Evolutionary conservation across 495 filamentous ascomycete species (phyloP).

Genomic region (Penicillium canariense): DNA sequence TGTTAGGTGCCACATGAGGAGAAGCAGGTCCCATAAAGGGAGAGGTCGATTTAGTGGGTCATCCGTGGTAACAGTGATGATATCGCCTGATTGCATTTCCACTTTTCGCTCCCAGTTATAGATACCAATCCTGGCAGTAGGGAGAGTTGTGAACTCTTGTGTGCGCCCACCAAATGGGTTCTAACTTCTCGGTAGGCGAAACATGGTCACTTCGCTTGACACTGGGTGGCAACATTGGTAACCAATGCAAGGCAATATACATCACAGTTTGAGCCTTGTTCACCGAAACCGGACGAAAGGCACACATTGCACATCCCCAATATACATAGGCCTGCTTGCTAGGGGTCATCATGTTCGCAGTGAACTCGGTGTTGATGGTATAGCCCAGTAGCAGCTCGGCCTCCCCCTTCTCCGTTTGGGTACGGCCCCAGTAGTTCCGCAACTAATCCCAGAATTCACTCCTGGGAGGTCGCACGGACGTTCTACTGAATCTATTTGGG

Average conservation of each 20-base stretch:
- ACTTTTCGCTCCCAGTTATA: neutral
- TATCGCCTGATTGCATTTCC: neutral
- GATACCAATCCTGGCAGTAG: no score
- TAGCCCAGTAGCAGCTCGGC: no score
- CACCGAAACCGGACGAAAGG: neutral
- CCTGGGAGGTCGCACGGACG: no score
- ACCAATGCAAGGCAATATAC: neutral
- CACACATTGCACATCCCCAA: neutral
- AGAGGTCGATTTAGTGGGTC: neutral
- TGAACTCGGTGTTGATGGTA: neutral
- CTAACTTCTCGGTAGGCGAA: neutral
- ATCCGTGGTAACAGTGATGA: neutral
- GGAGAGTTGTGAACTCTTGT: no score
- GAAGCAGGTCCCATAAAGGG: neutral
- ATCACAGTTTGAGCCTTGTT: neutral
- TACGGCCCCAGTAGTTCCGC: no score
- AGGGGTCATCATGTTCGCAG: neutral
- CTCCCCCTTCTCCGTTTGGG: no score
- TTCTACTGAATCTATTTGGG: no score
- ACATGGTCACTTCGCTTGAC: neutral
- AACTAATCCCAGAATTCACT: no score
- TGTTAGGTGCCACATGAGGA: neutral
- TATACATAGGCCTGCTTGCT: neutral
- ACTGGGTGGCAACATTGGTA: neutral
- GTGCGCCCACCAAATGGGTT: no score